phyloP scores from a whole-genome alignment of 768 basidiomycete genomes.

The Cyclocybe aegerita region DNA sequence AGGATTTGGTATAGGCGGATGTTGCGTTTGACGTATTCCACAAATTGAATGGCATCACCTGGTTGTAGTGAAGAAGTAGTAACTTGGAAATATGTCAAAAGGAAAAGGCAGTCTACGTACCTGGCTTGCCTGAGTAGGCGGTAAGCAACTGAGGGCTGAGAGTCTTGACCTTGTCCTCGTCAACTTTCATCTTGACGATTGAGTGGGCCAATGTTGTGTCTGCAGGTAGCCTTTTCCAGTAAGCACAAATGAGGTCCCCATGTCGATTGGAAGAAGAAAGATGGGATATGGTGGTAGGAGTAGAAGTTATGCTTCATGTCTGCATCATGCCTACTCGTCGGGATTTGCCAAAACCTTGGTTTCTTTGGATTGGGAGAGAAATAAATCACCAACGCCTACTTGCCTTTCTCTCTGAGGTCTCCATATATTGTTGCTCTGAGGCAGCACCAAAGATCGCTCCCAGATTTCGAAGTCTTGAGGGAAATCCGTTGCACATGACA shows the following conservation, averaged over 20 bases:
- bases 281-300: no score
- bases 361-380: no score
- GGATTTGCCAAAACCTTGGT: no score
- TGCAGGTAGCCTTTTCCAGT: conserved; percentile 90
- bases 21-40: conserved; percentile 95
- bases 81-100: no score
- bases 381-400: no score
- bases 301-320: no score
- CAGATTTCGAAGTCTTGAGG: no score
- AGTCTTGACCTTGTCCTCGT: conserved; percentile 95
- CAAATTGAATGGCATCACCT: conserved; percentile 97
- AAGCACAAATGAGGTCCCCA: conserved; percentile 92
- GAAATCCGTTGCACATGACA: no score
- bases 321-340: no score
- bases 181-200: conserved; percentile 96
- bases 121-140: conserved; percentile 94
- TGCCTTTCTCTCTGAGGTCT: no score
- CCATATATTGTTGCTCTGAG: no score
- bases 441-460: no score
- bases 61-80: not conserved
- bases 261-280: conserved; percentile 23
- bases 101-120: conserved; percentile 35
- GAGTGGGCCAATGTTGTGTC: conserved; percentile 89
- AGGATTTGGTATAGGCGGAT: conserved; percentile 95
- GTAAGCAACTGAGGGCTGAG: conserved; percentile 91